Percentiles rank a stretch among this genome's conserved stretches.
Evolutionary conservation across 2,329 filamentous ascomycete species (phyloP).

Genomic region (Aspergillus hortae): DNA sequence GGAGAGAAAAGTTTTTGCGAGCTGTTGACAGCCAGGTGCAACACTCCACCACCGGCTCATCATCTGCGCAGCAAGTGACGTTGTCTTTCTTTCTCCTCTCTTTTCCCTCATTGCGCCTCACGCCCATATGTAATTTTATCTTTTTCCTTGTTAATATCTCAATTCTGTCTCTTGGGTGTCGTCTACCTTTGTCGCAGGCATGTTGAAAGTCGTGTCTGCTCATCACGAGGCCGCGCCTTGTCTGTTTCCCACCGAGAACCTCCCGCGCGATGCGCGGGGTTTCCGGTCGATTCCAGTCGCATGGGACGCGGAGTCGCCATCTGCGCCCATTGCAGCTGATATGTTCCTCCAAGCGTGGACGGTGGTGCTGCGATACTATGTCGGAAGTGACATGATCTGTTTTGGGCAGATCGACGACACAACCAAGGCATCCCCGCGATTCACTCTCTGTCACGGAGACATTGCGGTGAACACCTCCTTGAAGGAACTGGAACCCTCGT

Average conservation of each 20-base stretch:
- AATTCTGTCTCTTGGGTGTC: not conserved
- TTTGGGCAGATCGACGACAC: slow-evolving; percentile 7
- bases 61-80: not conserved
- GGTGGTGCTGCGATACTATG: slow-evolving; percentile 9
- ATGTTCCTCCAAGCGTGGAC: slow-evolving; percentile 6
- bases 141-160: not conserved
- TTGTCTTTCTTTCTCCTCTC: not conserved
- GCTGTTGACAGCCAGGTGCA: not conserved
- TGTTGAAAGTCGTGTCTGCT: slow-evolving; percentile 10
- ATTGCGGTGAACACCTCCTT: slow-evolving; percentile 3
- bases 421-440: not conserved
- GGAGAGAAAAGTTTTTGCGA: not conserved
- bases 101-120: not conserved
- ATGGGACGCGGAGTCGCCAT: not conserved
- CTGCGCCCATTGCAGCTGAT: not conserved
- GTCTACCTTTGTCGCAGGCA: not conserved
- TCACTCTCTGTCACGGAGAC: slow-evolving; percentile 9
- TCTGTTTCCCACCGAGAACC: slow-evolving; percentile 10
- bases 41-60: not conserved
- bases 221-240: slow-evolving; percentile 8
- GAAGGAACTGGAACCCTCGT: slow-evolving; percentile 2
- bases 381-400: slow-evolving; percentile 7
- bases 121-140: slow-evolving; percentile 2
- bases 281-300: slow-evolving; percentile 9
- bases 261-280: slow-evolving; percentile 2